Evolutionary conservation across 208 protist genomes (phyloP), one percentile per base, ranked within the genome.

Genomic region (Trypanosoma mega): DNA sequence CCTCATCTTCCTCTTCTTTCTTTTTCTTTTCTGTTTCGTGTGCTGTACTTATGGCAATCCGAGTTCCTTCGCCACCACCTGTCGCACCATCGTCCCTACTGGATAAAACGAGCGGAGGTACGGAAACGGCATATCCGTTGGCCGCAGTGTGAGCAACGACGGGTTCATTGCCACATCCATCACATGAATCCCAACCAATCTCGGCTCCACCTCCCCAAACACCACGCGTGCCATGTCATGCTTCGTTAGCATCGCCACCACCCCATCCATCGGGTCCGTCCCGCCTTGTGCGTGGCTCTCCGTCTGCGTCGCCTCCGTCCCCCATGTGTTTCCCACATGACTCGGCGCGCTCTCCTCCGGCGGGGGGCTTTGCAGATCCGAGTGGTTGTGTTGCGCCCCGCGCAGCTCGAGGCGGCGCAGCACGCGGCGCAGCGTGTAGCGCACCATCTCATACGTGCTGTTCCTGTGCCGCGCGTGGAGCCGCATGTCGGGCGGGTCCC

Each of bases 141-240:
- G n/a, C 12, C 65, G 62, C 9, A 74, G 52, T 16, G 68, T 56
- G 8, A 61, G 29, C 18, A 85, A 45, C 1, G 60, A 51, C 18
- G 78, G 78, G 41, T 85, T 85, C n/a, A 45, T 33, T n/a, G 69
- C 72, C 36, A 85, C 51, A 43, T 81, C 71, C 39, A 81, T 24
- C 9, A 53, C 37, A 18, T 73, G 41, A 14, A 85, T 63, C 2
- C 48, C 66, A 41, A 85, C 57, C 18, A 85, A 48, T 5, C 74
- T 54, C 18, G 78, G 63, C 36, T 78, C 69, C 41, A 85, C 54
- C 31, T 81, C 71, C 12, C 78, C 78, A 33, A 81, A 55, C 5
- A 75, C 59, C 39, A 43, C 50, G 55, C 68, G 26, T 11, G 26
- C 55, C 37, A 62, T 51, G 37, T 62, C 55, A 16, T 51, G 55